Percentiles rank a stretch among this genome's conserved stretches.
Conservation (phyloP, 139 green algal genomes). For the Pedinophyceae sp. region DNA sequence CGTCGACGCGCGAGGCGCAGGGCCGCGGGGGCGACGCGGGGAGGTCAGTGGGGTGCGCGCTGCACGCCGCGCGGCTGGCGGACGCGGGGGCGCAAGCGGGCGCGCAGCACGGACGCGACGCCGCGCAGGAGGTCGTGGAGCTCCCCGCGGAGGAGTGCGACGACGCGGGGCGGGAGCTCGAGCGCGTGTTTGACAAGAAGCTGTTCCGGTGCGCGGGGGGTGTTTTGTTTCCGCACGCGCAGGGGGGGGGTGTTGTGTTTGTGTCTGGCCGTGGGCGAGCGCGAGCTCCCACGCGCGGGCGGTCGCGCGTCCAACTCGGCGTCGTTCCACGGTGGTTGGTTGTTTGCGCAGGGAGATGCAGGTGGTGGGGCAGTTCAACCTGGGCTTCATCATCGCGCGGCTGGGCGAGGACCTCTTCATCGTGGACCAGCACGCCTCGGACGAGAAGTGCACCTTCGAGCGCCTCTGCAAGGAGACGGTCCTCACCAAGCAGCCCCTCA, state of each 20-base stretch:
- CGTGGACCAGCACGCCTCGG: constrained; percentile 82
- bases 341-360: constrained; percentile 24
- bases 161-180: constrained; percentile 53
- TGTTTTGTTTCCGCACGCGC: no score
- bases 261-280: no score
- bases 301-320: background rate
- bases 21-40: no score
- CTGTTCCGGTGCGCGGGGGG: constrained; percentile 57
- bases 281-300: constrained; percentile 1
- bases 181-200: constrained; percentile 69
- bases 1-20: no score
- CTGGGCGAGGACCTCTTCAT: constrained; percentile 84
- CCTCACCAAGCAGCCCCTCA: constrained; percentile 74
- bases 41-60: no score
- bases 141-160: background rate
- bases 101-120: background rate
- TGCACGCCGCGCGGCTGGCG: no score
- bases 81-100: background rate
- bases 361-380: constrained; percentile 87
- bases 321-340: no score
- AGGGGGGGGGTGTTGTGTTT: no score
- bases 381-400: constrained; percentile 87
- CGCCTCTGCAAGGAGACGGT: constrained; percentile 24
- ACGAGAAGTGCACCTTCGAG: constrained; percentile 96
- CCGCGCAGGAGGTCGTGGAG: background rate